Conservation (phyloP, 768 basidiomycete species). For the Tylopilus subfusipes region DNA sequence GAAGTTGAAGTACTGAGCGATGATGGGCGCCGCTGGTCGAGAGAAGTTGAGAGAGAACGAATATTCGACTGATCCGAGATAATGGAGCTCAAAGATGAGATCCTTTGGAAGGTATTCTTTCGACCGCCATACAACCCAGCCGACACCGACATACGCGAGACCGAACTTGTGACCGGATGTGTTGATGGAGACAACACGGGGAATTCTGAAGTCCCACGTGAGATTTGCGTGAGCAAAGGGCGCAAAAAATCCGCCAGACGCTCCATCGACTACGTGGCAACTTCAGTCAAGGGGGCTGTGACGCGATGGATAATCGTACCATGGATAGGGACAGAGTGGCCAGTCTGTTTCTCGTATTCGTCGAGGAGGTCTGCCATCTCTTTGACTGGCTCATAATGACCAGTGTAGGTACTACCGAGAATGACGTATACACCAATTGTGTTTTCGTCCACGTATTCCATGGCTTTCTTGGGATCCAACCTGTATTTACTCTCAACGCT, state of each 20-base stretch:
- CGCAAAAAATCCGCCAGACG: conserved; percentile 60
- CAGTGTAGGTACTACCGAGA: conserved; percentile 54
- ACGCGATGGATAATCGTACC: conserved; percentile 24
- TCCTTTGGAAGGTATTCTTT: conserved; percentile 60
- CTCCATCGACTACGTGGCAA: conserved; percentile 45
- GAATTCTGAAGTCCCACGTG: conserved; percentile 58
- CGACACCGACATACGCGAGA: conserved; percentile 54
- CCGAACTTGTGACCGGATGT: conserved; percentile 63
- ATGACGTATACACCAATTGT: conserved; percentile 68
- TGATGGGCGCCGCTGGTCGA: conserved; percentile 57
- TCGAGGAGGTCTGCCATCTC: conserved; percentile 76
- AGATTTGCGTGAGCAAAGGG: conserved; percentile 56
- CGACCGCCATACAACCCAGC: conserved; percentile 63
- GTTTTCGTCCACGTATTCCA: conserved; percentile 68
- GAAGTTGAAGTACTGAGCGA: conserved; percentile 63
- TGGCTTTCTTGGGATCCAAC: conserved; percentile 64
- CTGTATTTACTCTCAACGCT: conserved; percentile 69
- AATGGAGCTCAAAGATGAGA: conserved; percentile 62
- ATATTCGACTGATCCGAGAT: conserved; percentile 62
- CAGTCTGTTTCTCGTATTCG: conserved; percentile 48
- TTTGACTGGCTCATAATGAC: conserved; percentile 75
- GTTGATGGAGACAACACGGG: conserved; percentile 58
- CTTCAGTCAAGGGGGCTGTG: conserved; percentile 9
- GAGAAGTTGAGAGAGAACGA: conserved; percentile 67
- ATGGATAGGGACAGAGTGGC: conserved; percentile 44